Evolutionary conservation across 192 early-diverging fungal genomes (phyloP).

Genomic region (Podila clonocystis): DNA sequence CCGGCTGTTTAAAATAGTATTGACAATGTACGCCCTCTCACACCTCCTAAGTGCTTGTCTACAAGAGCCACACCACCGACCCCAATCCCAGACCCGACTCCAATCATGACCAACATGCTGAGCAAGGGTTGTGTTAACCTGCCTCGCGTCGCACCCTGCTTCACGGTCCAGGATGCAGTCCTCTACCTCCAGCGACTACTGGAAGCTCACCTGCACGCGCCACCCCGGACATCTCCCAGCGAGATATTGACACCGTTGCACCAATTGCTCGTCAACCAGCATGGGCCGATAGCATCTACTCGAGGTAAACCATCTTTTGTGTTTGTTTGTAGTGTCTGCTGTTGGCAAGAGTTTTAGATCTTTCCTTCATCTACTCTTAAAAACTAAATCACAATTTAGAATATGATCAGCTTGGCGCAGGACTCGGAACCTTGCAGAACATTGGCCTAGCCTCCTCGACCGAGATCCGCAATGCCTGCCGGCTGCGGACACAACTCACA

Average conservation of each 20-base stretch:
- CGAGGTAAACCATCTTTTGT: background rate
- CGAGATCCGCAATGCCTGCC: constrained; percentile 7
- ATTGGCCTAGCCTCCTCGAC: background rate
- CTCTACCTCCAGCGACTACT: background rate
- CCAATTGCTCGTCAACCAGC: background rate
- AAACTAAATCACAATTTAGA: background rate
- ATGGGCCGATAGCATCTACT: background rate
- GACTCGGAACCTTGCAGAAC: constrained; percentile 14
- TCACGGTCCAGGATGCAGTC: background rate
- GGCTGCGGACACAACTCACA: background rate
- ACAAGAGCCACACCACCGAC: no score
- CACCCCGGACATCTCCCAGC: background rate
- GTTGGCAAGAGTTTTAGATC: background rate
- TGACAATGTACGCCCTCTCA: no score
- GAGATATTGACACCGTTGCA: background rate
- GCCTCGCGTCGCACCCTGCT: background rate
- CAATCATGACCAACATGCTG: no score
- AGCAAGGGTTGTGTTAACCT: background rate
- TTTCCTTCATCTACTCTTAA: background rate
- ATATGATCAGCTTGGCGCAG: background rate
- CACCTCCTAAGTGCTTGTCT: no score
- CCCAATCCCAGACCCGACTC: no score
- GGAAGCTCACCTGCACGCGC: background rate
- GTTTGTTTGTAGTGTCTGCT: background rate
- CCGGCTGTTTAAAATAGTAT: no score